Evolutionary conservation across 208 protist species (phyloP).

Genomic region (Trichomonas gallinae): DNA sequence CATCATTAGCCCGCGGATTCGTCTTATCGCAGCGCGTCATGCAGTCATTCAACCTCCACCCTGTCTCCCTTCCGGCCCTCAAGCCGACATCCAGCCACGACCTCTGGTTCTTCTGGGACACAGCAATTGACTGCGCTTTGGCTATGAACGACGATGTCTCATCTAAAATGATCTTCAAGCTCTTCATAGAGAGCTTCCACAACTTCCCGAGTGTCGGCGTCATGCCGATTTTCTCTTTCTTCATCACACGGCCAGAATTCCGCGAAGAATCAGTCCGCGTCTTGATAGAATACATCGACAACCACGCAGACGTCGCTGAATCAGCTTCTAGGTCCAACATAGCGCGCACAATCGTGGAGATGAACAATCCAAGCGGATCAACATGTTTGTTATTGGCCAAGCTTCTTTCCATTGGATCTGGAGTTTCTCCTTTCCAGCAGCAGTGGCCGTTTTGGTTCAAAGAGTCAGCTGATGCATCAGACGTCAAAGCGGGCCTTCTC

Average conservation of each 20-base stretch:
- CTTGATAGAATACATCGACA: background rate
- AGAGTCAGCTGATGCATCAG: background rate
- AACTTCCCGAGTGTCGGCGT: background rate
- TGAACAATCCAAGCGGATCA: background rate
- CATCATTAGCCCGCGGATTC: background rate
- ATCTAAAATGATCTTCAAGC: background rate
- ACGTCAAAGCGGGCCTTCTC: background rate
- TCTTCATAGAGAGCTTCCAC: background rate
- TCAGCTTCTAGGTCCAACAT: background rate
- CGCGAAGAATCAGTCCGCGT: background rate
- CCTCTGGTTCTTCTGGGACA: background rate
- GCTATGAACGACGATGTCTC: background rate
- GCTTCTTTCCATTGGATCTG: background rate
- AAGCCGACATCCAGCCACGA: background rate
- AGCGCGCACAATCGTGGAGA: background rate
- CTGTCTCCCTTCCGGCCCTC: background rate
- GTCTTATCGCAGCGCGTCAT: background rate
- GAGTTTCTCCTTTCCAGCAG: background rate
- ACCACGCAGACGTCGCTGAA: background rate
- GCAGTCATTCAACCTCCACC: background rate
- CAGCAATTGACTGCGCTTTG: background rate
- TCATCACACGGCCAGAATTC: background rate
- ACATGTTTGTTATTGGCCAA: background rate
- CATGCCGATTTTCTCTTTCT: background rate
- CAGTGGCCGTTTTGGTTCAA: background rate